Base-by-base conservation (phyloP, 192 early-diverging fungal species). In the Chytriomyces confervae region DNA sequence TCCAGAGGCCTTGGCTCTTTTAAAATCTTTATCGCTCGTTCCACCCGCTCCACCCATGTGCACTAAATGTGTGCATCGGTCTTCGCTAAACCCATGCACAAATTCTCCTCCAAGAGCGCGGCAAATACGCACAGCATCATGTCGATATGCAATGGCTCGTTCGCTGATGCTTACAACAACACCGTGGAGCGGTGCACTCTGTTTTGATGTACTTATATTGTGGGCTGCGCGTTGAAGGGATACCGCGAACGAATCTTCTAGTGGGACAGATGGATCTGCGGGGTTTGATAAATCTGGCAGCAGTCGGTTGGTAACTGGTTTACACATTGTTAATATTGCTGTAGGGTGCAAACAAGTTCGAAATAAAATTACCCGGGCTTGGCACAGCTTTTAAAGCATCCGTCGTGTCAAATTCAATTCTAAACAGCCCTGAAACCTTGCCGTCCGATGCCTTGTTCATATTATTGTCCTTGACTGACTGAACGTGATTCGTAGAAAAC, bases 21-120 rank as follows among this genome's bases (percentile, higher is more conserved):
- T 86, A 67, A 76, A 86, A 16, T 86, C 84, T 46, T 80, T 80
- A 8, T 29, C 69, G 36, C 36, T 36, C 0, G 36, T 36, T 16
- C 27, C 50, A 8, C 69, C 69, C 9, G 18, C 69, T 7, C 9
- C 69, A 18, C 69, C 69, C 20, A 77, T 57, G 62, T 86, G 84
- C 20, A 86, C 53, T 57, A 75, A 86, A 66, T 86, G 85, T 47
- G 85, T 86, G 65, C 85, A 86, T 27, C 66, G 36, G 46, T 85
- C 80, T 13, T 57, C 53, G 50, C 61, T 74, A 62, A 67, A 86
- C 20, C 60, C 65, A 10, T 65, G 13, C 18, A 80, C 61, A 50
- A 81, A 53, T 44, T 79, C 57, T 6, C 83, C 84, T 45, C 83
- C 83, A 20, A 86, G 57, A 13, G n/a, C 27, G 7, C 46, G 46